phyloP scores from a whole-genome alignment of 768 basidiomycete species.

The Coprinopsis marcescibilis region DNA sequence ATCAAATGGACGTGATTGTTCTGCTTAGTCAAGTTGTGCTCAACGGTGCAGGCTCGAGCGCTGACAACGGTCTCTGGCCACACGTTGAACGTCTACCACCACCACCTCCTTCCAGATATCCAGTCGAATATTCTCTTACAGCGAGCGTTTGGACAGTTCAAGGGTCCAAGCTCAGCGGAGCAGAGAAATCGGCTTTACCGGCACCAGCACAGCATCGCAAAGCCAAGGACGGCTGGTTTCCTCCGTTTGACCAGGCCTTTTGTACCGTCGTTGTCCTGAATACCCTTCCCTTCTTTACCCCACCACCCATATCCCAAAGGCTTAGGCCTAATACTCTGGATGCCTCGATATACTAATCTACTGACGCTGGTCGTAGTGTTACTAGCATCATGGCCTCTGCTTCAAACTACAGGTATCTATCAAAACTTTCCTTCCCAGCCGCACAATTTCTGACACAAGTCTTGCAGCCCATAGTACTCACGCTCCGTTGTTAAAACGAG shows the following conservation, averaged over 20 bases:
- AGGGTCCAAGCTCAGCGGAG: too few species aligned
- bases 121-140: too few species aligned
- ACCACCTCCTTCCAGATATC: too few species aligned
- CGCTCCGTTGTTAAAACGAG: conserved; percentile 41
- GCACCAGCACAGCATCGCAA: conserved; percentile 1
- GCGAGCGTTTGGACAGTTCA: too few species aligned
- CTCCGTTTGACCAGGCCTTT: neutral
- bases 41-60: too few species aligned
- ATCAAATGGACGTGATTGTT: too few species aligned
- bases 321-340: neutral
- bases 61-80: too few species aligned
- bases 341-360: neutral
- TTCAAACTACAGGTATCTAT: conserved; percentile 19
- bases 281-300: conserved; percentile 1
- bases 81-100: too few species aligned
- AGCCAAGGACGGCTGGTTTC: neutral
- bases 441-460: conserved; percentile 1
- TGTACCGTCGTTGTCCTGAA: neutral
- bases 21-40: too few species aligned
- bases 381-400: conserved; percentile 27
- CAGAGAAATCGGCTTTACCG: too few species aligned
- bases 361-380: conserved; percentile 43
- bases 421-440: conserved; percentile 15
- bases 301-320: neutral
- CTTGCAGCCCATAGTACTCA: conserved; percentile 41